These are phyloP conservation scores for Colletotrichum tanaceti DNA, from an alignment of 2,329 filamentous ascomycete genomes.

Conservation along the genomic window DNA sequence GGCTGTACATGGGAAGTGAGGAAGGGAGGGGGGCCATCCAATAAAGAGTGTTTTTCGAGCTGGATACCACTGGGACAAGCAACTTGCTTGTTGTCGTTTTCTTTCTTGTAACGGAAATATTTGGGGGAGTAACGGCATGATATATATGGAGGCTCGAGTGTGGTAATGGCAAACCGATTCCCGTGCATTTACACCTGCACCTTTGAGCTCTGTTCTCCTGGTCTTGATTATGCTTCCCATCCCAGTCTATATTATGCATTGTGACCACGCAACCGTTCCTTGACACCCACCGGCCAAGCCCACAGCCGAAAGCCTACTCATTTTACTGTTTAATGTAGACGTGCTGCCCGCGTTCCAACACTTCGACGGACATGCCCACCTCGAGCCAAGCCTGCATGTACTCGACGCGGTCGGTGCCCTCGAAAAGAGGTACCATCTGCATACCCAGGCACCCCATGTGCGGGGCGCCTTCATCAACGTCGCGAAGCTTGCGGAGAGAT, in stretches of 20 bases:
- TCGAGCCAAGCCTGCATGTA: constrained; percentile 59
- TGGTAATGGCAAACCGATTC: not conserved
- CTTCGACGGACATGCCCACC: constrained; percentile 67
- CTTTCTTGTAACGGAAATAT: constrained; percentile 14
- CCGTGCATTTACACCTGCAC: constrained; percentile 4
- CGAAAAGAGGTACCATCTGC: constrained; percentile 70
- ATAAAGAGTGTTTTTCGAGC: constrained; percentile 4
- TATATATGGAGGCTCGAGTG: constrained; percentile 15
- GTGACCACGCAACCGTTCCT: not conserved
- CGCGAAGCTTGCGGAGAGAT: constrained; percentile 67
- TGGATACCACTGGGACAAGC: constrained; percentile 30
- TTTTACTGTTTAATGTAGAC: constrained; percentile 52
- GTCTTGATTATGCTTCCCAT: not conserved
- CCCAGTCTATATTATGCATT: constrained; percentile 1
- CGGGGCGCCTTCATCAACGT: constrained; percentile 70
- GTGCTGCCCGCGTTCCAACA: constrained; percentile 61
- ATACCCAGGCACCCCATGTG: constrained; percentile 71
- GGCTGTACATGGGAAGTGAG: constrained; percentile 4
- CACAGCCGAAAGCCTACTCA: too few species aligned
- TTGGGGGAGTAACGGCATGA: constrained; percentile 23
- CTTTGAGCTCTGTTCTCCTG: not conserved
- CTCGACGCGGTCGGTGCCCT: constrained; percentile 43
- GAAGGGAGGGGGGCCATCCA: not conserved
- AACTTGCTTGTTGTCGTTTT: constrained; percentile 2
- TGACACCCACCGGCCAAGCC: not conserved